Conservation (phyloP, 345 rosid species). For the Arabis alpina region DNA sequence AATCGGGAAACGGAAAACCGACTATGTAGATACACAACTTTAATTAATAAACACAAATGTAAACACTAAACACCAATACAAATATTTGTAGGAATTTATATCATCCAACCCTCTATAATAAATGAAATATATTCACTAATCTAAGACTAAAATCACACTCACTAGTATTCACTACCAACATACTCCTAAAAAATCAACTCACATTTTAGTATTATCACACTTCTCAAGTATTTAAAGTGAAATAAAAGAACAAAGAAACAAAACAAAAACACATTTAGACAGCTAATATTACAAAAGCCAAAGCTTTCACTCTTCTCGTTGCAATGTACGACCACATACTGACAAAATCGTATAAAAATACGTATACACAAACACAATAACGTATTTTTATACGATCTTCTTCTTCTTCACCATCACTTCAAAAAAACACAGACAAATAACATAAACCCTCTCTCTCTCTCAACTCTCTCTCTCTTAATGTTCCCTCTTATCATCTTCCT, state of each 20-base stretch:
- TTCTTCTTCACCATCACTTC: constrained; percentile 21
- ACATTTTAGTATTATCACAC: too few relatives aligned
- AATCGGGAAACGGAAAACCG: too few relatives aligned
- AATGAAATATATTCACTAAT: too few relatives aligned
- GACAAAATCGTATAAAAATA: constrained; percentile 26
- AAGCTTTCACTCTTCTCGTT: constrained; percentile 45
- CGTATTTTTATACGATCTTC: constrained; percentile 36
- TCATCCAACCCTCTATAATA: too few relatives aligned
- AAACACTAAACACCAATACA: too few relatives aligned
- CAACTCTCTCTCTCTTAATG: constrained; percentile 15
- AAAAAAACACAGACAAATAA: constrained; percentile 17
- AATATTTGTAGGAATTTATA: too few relatives aligned
- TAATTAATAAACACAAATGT: too few relatives aligned
- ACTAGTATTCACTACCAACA: too few relatives aligned
- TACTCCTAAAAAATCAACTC: too few relatives aligned
- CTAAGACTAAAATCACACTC: too few relatives aligned
- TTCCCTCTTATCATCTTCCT: constrained; percentile 4
- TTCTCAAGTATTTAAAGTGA: too few relatives aligned
- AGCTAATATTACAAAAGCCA: constrained; percentile 46
- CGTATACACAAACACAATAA: neutral
- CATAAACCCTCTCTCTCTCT: constrained; percentile 13
- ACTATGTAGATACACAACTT: too few relatives aligned
- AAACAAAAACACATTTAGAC: constrained; percentile 40
- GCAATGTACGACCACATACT: constrained; percentile 35
- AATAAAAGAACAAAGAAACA: neutral